phyloP scores from a whole-genome alignment of 108 stramenopile genomes.

The Cylindrotheca closterium region DNA sequence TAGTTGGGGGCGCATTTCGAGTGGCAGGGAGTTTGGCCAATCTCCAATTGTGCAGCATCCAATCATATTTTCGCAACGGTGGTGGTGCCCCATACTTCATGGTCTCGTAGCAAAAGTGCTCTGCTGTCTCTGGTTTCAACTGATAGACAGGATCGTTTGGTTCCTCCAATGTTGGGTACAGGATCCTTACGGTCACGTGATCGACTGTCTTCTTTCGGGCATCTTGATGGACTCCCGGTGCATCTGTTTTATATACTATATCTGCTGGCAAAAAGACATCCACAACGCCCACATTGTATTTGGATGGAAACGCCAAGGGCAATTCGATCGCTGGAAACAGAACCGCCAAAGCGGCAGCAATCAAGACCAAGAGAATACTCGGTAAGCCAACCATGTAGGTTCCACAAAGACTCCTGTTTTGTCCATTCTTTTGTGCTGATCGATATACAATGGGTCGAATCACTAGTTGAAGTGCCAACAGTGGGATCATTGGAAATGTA shows the following conservation, averaged over 20 bases:
- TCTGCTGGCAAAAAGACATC: constrained; percentile 46
- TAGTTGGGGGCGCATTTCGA: constrained; percentile 9
- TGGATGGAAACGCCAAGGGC: constrained; percentile 4
- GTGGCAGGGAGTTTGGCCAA: constrained; percentile 16
- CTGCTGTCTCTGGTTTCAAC: constrained; percentile 19
- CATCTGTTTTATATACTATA: neutral
- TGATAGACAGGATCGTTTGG: constrained; percentile 25
- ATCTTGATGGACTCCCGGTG: neutral
- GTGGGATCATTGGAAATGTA: constrained; percentile 53
- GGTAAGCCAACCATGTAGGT: constrained; percentile 13
- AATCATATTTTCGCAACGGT: constrained; percentile 32
- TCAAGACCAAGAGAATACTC: constrained; percentile 21
- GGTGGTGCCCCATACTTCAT: constrained; percentile 50
- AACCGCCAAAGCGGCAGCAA: constrained; percentile 23
- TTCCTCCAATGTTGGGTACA: constrained; percentile 54
- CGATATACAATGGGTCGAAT: no score
- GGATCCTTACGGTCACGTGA: constrained; percentile 39
- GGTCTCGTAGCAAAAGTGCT: constrained; percentile 35
- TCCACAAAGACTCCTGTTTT: neutral
- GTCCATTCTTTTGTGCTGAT: no score
- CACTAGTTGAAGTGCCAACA: constrained; percentile 50
- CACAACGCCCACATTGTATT: constrained; percentile 50
- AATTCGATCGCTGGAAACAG: constrained; percentile 49
- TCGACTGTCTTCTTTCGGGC: constrained; percentile 9
- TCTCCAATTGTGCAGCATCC: constrained; percentile 51